Conservation (phyloP, 768 basidiomycete genomes). For the Lentinula aciculospora region DNA sequence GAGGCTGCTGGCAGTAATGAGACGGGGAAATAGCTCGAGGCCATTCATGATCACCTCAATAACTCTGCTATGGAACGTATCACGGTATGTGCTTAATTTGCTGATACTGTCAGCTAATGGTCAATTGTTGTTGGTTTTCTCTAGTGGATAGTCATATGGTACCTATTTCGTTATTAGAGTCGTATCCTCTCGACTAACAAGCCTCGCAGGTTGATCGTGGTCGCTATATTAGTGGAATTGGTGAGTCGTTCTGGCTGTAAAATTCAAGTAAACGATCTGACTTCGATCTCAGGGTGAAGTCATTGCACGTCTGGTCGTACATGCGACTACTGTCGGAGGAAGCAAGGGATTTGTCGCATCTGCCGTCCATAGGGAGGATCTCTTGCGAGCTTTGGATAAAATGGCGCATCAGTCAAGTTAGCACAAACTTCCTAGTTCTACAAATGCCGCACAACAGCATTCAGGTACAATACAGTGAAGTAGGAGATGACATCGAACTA, state of each 20-base stretch:
- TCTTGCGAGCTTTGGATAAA: conserved; percentile 33
- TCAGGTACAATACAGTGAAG: neutral
- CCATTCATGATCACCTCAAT: conserved; percentile 91
- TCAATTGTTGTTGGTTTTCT: neutral
- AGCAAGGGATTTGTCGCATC: conserved; percentile 2
- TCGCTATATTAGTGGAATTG: conserved; percentile 83
- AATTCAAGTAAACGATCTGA: neutral
- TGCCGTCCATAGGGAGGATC: conserved; percentile 23
- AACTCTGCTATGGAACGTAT: conserved; percentile 87
- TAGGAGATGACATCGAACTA: neutral
- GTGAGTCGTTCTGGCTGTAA: conserved; percentile 34
- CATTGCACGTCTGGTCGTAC: conserved; percentile 68
- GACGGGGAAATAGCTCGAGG: conserved; percentile 29
- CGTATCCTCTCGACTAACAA: neutral
- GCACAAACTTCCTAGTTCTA: neutral
- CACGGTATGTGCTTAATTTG: conserved; percentile 55
- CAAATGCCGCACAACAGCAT: too few species aligned
- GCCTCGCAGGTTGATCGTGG: conserved; percentile 72
- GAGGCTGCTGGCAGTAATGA: neutral
- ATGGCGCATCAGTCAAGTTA: conserved; percentile 15
- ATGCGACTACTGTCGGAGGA: conserved; percentile 34
- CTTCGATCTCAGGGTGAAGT: conserved; percentile 63
- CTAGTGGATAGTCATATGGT: conserved; percentile 40
- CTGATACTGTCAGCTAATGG: neutral
- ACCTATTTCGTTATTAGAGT: conserved; percentile 14